These are phyloP conservation scores for Friedmanniomyces simplex DNA, from an alignment of 495 filamentous ascomycete genomes.

Conservation along the genomic window DNA sequence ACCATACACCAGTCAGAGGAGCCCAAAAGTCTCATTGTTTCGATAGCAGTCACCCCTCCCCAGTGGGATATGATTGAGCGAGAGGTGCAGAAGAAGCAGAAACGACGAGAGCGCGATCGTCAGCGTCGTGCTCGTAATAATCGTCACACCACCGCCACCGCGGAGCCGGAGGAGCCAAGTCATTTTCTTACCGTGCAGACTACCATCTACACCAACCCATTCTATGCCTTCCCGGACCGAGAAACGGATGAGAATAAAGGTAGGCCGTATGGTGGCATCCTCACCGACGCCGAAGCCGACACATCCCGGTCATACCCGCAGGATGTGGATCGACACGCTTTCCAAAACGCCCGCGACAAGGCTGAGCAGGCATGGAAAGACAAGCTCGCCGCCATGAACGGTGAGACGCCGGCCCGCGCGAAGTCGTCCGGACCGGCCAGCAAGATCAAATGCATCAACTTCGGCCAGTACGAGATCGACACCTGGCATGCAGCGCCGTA, in stretches of 20 bases:
- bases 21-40: constrained; percentile 42
- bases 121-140: constrained; percentile 22
- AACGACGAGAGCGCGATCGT: constrained; percentile 31
- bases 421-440: constrained; percentile 80
- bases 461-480: constrained; percentile 94
- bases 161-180: constrained; percentile 19
- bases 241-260: constrained; percentile 80
- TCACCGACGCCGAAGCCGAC: constrained; percentile 80
- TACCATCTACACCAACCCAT: constrained; percentile 48
- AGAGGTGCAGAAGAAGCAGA: constrained; percentile 40
- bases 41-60: constrained; percentile 48
- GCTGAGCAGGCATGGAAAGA: constrained; percentile 86
- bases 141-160: constrained; percentile 24
- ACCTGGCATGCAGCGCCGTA: constrained; percentile 99
- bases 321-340: constrained; percentile 65
- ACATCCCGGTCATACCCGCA: constrained; percentile 79
- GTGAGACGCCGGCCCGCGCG: constrained; percentile 39
- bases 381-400: constrained; percentile 37
- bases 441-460: constrained; percentile 97
- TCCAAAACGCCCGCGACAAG: constrained; percentile 75
- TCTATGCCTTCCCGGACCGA: constrained; percentile 76
- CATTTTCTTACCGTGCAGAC: constrained; percentile 48
- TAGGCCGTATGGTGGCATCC: constrained; percentile 91
- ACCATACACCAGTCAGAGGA: constrained; percentile 15
- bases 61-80: constrained; percentile 52